phyloP scores from a whole-genome alignment of 345 rosid genomes.

The Erodium maritimum region DNA sequence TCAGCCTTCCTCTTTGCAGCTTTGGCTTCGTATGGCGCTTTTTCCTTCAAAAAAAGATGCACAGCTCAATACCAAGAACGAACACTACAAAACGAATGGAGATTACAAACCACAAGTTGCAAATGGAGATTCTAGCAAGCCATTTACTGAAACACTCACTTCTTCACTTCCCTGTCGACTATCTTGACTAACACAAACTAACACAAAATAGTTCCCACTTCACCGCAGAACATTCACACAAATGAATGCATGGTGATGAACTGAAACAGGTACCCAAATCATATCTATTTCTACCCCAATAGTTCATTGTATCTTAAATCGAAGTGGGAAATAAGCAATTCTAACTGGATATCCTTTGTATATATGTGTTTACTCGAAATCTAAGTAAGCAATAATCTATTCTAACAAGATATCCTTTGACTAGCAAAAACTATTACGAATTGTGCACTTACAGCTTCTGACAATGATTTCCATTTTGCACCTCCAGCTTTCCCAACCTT shows the following conservation, averaged over 20 bases:
- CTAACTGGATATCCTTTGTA: neutral
- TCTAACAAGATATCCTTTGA: neutral
- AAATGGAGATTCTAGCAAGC: neutral
- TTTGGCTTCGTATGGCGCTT: conserved; percentile 80
- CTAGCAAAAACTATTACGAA: neutral
- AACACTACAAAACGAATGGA: neutral
- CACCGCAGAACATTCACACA: too few species aligned
- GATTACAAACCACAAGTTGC: too few species aligned
- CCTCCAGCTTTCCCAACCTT: conserved; percentile 91
- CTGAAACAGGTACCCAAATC: neutral
- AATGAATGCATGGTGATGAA: neutral
- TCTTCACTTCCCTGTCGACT: too few species aligned
- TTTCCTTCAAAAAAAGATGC: conserved; percentile 34
- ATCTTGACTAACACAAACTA: too few species aligned
- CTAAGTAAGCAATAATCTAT: neutral
- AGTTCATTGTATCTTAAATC: neutral
- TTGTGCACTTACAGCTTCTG: conserved; percentile 40
- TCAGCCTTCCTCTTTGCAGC: conserved; percentile 70
- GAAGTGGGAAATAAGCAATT: neutral
- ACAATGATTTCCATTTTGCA: conserved; percentile 64
- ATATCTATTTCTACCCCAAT: neutral
- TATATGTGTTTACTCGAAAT: too few species aligned
- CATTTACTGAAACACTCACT: too few species aligned
- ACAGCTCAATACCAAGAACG: neutral
- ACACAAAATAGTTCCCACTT: too few species aligned